phyloP scores from a whole-genome alignment of 371 early-diverging fungal genomes.

The Thermomucor indicae-seudaticae region DNA sequence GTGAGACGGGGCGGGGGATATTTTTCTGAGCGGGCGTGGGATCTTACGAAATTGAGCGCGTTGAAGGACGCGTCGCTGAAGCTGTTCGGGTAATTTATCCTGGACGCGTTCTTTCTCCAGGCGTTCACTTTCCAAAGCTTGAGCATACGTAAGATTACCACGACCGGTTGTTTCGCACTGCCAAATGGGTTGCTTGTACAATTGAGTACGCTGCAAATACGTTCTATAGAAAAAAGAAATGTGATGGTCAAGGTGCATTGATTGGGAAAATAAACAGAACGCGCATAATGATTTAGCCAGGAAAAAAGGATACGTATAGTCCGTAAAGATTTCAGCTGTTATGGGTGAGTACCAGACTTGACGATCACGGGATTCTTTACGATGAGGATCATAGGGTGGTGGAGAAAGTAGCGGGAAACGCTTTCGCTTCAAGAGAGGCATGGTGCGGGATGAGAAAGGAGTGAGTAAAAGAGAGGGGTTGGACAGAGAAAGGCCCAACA shows the following conservation, averaged over 20 bases:
- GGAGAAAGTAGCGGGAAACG: conserved; percentile 33
- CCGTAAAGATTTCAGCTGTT: conserved; percentile 79
- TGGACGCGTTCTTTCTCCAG: conserved; percentile 51
- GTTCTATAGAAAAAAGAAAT: conserved; percentile 46
- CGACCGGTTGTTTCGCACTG: conserved; percentile 78
- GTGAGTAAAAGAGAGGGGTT: too few species aligned
- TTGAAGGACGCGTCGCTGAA: conserved; percentile 59
- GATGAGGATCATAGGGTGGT: conserved; percentile 34
- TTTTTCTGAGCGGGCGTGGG: not conserved
- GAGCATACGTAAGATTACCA: conserved; percentile 67
- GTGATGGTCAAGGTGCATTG: too few species aligned
- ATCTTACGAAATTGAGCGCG: conserved; percentile 69
- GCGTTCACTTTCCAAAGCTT: conserved; percentile 76
- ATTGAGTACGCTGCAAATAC: conserved; percentile 62
- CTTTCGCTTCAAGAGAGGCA: conserved; percentile 63
- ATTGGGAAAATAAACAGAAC: too few species aligned
- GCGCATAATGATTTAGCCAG: too few species aligned
- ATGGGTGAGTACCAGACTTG: conserved; percentile 74
- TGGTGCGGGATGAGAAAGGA: too few species aligned
- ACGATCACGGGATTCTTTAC: conserved; percentile 42
- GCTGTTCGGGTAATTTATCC: conserved; percentile 62
- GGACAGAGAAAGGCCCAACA: too few species aligned
- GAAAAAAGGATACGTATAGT: conserved; percentile 91
- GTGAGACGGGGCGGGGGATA: too few species aligned
- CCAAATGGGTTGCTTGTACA: conserved; percentile 76